phyloP scores from a whole-genome alignment of 1,284 basidiomycete genomes.

The Leucoagaricus sp. region DNA sequence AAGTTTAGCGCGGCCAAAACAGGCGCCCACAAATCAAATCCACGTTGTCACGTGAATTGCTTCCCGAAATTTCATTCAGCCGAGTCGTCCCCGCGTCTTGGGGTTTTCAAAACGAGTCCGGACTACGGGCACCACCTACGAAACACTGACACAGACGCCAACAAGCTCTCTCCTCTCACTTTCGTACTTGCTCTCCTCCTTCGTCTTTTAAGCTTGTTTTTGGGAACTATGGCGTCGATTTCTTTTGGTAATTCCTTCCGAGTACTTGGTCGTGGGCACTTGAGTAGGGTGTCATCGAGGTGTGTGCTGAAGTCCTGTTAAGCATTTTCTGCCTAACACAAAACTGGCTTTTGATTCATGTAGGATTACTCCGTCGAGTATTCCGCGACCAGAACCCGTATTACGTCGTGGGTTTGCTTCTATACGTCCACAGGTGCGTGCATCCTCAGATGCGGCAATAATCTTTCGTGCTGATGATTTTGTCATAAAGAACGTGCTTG shows the following conservation, averaged over 20 bases:
- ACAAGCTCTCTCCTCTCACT: neutral
- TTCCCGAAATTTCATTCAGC: no score
- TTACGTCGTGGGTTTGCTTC: slow-evolving; percentile 12
- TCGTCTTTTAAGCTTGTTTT: neutral
- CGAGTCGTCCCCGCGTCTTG: no score
- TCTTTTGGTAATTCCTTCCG: slow-evolving; percentile 3
- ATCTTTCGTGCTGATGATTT: neutral
- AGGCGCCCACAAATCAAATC: no score
- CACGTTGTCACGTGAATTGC: no score
- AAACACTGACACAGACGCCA: no score
- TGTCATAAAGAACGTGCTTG: slow-evolving; percentile 4
- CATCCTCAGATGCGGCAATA: neutral
- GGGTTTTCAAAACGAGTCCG: no score
- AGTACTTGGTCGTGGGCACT: slow-evolving; percentile 6
- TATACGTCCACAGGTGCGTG: slow-evolving; percentile 6
- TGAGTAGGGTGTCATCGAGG: slow-evolving; percentile 1
- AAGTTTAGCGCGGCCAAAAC: no score
- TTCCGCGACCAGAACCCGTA: neutral
- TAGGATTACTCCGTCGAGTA: neutral
- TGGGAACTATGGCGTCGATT: slow-evolving; percentile 3
- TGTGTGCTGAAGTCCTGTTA: neutral
- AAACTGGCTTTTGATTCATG: neutral
- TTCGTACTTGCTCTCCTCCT: no score
- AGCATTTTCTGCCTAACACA: neutral
- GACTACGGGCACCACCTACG: no score